Evolutionary conservation across 768 basidiomycete species (phyloP).

Genomic region (Coprinopsis marcescibilis): DNA sequence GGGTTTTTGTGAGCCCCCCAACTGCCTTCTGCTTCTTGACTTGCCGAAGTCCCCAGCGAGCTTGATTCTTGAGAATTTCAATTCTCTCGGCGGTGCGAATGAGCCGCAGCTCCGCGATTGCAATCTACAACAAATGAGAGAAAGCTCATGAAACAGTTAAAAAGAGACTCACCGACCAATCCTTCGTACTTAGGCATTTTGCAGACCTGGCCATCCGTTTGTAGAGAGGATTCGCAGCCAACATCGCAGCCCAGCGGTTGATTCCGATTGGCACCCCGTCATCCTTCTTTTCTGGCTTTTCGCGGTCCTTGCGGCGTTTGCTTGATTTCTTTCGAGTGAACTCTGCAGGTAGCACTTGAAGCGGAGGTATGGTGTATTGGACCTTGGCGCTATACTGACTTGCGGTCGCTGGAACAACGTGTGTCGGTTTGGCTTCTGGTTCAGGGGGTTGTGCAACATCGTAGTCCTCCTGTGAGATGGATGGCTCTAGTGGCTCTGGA

Average conservation of each 20-base stretch:
- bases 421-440: slow-evolving; percentile 9
- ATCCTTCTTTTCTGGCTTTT: slow-evolving; percentile 47
- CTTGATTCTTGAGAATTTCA: slow-evolving; percentile 72
- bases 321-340: slow-evolving; percentile 37
- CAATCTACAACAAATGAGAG: slow-evolving; percentile 46
- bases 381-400: slow-evolving; percentile 36
- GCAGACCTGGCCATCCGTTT: slow-evolving; percentile 61
- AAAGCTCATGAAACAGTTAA: not conserved
- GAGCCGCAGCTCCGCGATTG: slow-evolving; percentile 72
- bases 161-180: slow-evolving; percentile 69
- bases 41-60: slow-evolving; percentile 89
- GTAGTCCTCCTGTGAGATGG: slow-evolving; percentile 9
- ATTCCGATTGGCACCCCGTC: slow-evolving; percentile 64
- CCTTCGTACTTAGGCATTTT: slow-evolving; percentile 74
- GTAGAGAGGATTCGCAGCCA: slow-evolving; percentile 74
- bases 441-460: slow-evolving; percentile 14
- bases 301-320: slow-evolving; percentile 40
- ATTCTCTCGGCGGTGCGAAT: slow-evolving; percentile 79
- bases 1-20: slow-evolving; percentile 68
- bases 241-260: slow-evolving; percentile 66
- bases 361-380: slow-evolving; percentile 49
- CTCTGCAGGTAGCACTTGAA: slow-evolving; percentile 50
- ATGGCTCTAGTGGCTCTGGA: slow-evolving; percentile 21
- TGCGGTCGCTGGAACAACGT: slow-evolving; percentile 19
- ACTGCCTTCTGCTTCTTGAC: slow-evolving; percentile 90